Evolutionary conservation across 1,284 basidiomycete species (phyloP), one percentile per base, ranked within the genome.

Genomic region (Cryptococcus amylolentus): DNA sequence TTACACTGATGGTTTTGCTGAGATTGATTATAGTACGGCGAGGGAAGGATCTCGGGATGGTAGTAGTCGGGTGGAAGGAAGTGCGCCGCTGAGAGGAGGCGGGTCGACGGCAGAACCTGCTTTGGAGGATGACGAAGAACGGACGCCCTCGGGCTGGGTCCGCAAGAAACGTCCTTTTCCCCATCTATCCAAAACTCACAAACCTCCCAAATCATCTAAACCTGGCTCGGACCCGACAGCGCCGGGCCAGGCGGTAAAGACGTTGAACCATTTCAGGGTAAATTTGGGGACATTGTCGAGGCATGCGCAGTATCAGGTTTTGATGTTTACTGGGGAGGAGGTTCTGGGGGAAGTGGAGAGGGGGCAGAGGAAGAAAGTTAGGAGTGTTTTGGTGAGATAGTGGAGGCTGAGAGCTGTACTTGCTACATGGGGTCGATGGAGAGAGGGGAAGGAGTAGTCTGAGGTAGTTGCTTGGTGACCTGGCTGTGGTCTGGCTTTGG

Each of bases 241-340:
- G 37, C 14, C 27, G 12, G n/a, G 46, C 20, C 42, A 48, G 28
- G 28, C 52, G 20, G 13, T 55, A 3, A 61, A 53, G 45, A 55
- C 82, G 3, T 68, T 86, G 49, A 80, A 78, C 41, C 57, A 74
- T 27, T 84, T 87, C 66, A 75, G 84, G 46, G 69, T 87, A 27
- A 80, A 80, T 42, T 57, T 78, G 7, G 78, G 74, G 42, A 72
- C 63, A 39, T 69, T 87, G 5, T 79, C 75, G 85, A 62, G 62
- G 41, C 67, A 77, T 56, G 68, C 65, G 26, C 63, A 76, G 60
- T 70, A 78, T 62, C 79, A 80, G 62, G 63, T 76, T 16, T 58
- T 75, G 45, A 59, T 58, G 42, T 68, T 73, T 43, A 70, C 72
- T 1, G 71, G 76, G 12, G 68, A 68, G 2, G 57, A 59, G 14